Base-by-base conservation (phyloP, 805 yeast species). In the Teunomyces gatunensis region DNA sequence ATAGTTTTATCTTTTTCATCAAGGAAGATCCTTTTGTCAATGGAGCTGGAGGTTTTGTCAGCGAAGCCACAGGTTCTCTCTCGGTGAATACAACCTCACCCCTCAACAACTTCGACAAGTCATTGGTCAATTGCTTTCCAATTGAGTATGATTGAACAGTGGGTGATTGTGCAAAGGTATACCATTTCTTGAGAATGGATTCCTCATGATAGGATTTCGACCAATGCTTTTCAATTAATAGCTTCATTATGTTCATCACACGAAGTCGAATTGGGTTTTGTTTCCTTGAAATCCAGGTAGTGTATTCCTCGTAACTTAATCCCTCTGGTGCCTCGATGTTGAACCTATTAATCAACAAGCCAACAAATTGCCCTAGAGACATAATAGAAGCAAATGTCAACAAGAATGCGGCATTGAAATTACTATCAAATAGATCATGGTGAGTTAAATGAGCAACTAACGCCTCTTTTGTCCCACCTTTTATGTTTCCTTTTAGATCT, bases 291-390 rank as follows among this genome's bases (percentile, higher is more conserved):
- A 83, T 74, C 97, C 97, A 89, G 7, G 75, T 66, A 39, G 81
- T 80, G 62, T 87, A 88, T 58, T 89, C 96, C 51, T 86, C 95
- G 59, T 82, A 87, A 49, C 87, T 81, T 50, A 92, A 67, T 0
- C 95, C 96, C 58, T 88, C 96, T 0, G 97, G 97, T 18, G 96
- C 94, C 52, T 80, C 80, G 12, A 81, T 67, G 47, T 83, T 77
- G 65, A 84, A 92, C 47, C 95, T 73, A 34, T 77, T 76, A 28
- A 87, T 77, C 55, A 89, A 67, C 37, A 79, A 61, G 35, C 75
- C 74, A 37, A 87, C 69, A 32, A 91, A 70, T 45, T 84, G 86
- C 7, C 76, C 65, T 1, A 94, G 77, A 3, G 85, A 75, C 70
- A 85, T 78, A 61, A 90, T 87, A 29, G 91, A 81, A 32, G 85